phyloP scores from a whole-genome alignment of 352 stramenopile species.

The Globisporangium ultimum region DNA sequence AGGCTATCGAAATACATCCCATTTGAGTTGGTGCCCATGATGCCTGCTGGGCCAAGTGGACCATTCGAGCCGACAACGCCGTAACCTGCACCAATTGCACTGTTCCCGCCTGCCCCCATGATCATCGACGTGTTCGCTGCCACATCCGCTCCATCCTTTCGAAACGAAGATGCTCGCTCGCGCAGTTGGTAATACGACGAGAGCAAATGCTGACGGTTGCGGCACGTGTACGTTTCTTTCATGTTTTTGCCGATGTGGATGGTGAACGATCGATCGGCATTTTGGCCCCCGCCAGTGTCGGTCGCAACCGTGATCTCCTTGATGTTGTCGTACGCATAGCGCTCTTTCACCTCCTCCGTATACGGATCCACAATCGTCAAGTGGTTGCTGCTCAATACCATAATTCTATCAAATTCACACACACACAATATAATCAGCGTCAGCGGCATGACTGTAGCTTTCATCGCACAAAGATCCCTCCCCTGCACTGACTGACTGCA shows the following conservation, averaged over 20 bases:
- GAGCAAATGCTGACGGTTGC: slow-evolving; percentile 77
- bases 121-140: slow-evolving; percentile 38
- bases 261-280: slow-evolving; percentile 72
- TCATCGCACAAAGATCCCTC: neutral
- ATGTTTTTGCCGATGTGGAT: slow-evolving; percentile 85
- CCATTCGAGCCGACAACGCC: slow-evolving; percentile 23
- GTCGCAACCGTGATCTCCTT: slow-evolving; percentile 83
- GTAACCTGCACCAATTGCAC: slow-evolving; percentile 24
- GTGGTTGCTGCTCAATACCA: slow-evolving; percentile 80
- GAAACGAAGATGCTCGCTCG: slow-evolving; percentile 72
- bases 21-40: slow-evolving; percentile 27
- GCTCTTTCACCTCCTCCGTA: slow-evolving; percentile 83
- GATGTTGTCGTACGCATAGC: slow-evolving; percentile 85
- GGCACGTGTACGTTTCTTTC: slow-evolving; percentile 85
- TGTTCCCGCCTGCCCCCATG: slow-evolving; percentile 22
- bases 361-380: slow-evolving; percentile 84
- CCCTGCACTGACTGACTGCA: neutral
- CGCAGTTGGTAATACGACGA: slow-evolving; percentile 85
- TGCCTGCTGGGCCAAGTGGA: slow-evolving; percentile 10
- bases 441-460: slow-evolving; percentile 1
- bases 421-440: slow-evolving; percentile 1
- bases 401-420: slow-evolving; percentile 34
- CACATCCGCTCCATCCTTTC: slow-evolving; percentile 48
- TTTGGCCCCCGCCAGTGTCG: slow-evolving; percentile 55
- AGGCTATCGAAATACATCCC: slow-evolving; percentile 88